Evolutionary conservation across 2,329 filamentous ascomycete species (phyloP).

Genomic region (Colletotrichum theobromicola): DNA sequence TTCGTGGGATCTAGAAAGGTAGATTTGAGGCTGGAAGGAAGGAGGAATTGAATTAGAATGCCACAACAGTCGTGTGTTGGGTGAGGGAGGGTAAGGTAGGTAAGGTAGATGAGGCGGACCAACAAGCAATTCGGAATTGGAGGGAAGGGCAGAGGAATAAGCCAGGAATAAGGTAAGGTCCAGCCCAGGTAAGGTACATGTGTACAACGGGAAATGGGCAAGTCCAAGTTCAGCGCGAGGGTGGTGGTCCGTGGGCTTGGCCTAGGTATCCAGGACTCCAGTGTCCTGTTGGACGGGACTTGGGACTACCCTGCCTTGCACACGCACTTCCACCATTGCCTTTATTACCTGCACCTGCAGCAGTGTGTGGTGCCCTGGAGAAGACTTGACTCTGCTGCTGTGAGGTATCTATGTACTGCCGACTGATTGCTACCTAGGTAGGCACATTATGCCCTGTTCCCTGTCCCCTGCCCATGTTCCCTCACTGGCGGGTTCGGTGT

Average conservation of each 20-base stretch:
- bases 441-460: neutral
- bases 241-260: neutral
- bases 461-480: neutral
- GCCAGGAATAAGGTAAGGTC: neutral
- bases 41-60: neutral
- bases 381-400: neutral
- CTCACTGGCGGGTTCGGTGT: neutral
- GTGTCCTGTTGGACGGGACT: neutral
- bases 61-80: neutral
- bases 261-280: too few species aligned
- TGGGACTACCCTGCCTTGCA: neutral
- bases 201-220: neutral
- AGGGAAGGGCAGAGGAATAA: neutral
- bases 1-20: neutral
- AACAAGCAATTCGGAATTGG: neutral
- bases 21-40: neutral
- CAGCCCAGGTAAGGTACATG: neutral
- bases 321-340: neutral
- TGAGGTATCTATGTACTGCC: neutral
- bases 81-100: neutral
- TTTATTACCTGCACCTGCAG: neutral
- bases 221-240: neutral
- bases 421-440: neutral
- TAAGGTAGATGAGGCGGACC: neutral
- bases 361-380: neutral